Evolutionary conservation across 1,284 basidiomycete genomes (phyloP).

Genomic region (Mycena citricolor): DNA sequence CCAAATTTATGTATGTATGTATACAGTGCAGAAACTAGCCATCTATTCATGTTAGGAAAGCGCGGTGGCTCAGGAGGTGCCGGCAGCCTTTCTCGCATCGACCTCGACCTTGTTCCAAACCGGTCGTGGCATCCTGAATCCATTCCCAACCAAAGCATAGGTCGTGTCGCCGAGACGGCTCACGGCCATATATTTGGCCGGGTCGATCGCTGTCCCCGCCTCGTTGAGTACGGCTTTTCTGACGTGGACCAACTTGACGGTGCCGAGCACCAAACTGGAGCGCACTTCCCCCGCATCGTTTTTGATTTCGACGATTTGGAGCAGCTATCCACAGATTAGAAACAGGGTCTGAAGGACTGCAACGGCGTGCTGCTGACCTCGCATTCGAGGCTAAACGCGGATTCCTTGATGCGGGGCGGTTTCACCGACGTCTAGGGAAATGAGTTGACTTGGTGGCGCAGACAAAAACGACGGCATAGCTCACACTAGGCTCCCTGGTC

Average conservation of each 20-base stretch:
- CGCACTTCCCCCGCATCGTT: slow-evolving; percentile 36
- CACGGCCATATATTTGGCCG: slow-evolving; percentile 51
- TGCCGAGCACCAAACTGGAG: slow-evolving; percentile 54
- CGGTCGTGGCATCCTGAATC: slow-evolving; percentile 46
- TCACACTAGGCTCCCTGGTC: slow-evolving; percentile 56
- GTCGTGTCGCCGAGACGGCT: slow-evolving; percentile 57
- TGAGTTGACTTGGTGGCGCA: slow-evolving; percentile 17
- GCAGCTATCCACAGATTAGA: slow-evolving; percentile 33
- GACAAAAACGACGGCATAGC: slow-evolving; percentile 8
- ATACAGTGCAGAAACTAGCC: no score
- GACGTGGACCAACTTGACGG: slow-evolving; percentile 64
- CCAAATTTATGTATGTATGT: no score
- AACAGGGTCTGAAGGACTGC: not conserved
- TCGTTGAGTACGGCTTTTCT: slow-evolving; percentile 50
- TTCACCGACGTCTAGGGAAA: slow-evolving; percentile 48
- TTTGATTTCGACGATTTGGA: slow-evolving; percentile 45
- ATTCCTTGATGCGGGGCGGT: slow-evolving; percentile 67
- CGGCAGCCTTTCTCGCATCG: no score
- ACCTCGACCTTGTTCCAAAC: slow-evolving; percentile 49
- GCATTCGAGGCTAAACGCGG: slow-evolving; percentile 73
- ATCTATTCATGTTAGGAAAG: no score
- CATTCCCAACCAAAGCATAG: slow-evolving; percentile 47
- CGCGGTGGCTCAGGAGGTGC: no score
- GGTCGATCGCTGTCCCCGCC: slow-evolving; percentile 47
- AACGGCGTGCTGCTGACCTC: slow-evolving; percentile 34